Evolutionary conservation across 192 early-diverging fungal species (phyloP).

Genomic region (Coemansia sp.): DNA sequence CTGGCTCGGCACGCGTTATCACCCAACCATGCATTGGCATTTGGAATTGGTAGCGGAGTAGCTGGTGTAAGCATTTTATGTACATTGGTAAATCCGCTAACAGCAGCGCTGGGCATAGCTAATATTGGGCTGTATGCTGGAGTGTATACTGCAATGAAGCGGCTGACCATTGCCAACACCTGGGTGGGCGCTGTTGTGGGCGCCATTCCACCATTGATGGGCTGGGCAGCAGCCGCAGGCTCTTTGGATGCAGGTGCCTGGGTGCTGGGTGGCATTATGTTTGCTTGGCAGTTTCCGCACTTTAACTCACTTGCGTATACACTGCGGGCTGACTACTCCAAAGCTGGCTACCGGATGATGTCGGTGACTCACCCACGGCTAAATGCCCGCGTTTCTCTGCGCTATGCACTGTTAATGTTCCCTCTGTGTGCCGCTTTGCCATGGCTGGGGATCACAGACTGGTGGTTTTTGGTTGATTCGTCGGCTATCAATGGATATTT

Average conservation of each 20-base stretch:
- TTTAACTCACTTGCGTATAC: conserved; percentile 94
- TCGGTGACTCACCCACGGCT: conserved; percentile 80
- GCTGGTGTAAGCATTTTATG: conserved; percentile 64
- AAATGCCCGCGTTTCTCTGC: conserved; percentile 82
- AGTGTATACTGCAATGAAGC: conserved; percentile 92
- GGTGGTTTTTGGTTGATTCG: conserved; percentile 74
- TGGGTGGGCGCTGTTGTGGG: conserved; percentile 94
- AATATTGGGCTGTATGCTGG: conserved; percentile 90
- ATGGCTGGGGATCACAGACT: conserved; percentile 70
- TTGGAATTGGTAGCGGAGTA: conserved; percentile 68
- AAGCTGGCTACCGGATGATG: conserved; percentile 98
- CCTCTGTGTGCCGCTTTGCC: conserved; percentile 60
- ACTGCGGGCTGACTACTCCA: conserved; percentile 89
- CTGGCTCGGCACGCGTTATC: conserved; percentile 76
- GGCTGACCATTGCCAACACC: conserved; percentile 90
- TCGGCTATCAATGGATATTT: conserved; percentile 76
- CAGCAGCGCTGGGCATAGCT: conserved; percentile 72
- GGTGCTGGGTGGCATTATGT: conserved; percentile 78
- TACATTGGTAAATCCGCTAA: conserved; percentile 82
- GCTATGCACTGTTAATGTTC: conserved; percentile 76
- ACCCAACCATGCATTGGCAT: conserved; percentile 72
- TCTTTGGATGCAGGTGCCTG: conserved; percentile 70
- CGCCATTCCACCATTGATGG: conserved; percentile 98
- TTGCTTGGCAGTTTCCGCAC: conserved; percentile 99
- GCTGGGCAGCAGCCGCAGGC: conserved; percentile 88